Percentiles rank a stretch among this genome's conserved stretches.
phyloP scores from a whole-genome alignment of 768 basidiomycete genomes.

The Phlegmacium glaucopus region DNA sequence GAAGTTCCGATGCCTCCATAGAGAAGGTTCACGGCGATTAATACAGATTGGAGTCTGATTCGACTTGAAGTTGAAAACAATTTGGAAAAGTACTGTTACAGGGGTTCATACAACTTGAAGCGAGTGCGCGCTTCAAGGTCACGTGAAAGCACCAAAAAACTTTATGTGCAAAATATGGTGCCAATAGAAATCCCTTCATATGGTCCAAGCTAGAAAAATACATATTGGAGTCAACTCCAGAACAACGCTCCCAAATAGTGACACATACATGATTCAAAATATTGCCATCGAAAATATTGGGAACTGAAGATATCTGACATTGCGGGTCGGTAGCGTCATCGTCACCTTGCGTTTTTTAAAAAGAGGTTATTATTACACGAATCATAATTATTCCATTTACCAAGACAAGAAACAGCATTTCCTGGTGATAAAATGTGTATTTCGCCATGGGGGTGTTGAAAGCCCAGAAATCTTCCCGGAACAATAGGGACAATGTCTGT shows the following conservation, averaged over 20 bases:
- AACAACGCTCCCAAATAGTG: neutral
- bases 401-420: slow-evolving; percentile 34
- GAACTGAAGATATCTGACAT: slow-evolving; percentile 54
- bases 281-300: slow-evolving; percentile 47
- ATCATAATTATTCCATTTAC: slow-evolving; percentile 13
- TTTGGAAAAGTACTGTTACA: neutral
- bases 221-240: neutral
- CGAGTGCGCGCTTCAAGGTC: neutral
- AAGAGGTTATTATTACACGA: neutral
- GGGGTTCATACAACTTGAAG: neutral
- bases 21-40: too few species aligned
- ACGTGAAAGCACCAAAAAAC: neutral
- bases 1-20: too few species aligned
- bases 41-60: too few species aligned
- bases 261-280: slow-evolving; percentile 47
- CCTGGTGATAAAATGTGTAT: slow-evolving; percentile 45
- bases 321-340: slow-evolving; percentile 52
- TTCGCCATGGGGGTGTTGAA: slow-evolving; percentile 50
- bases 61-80: neutral
- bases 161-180: slow-evolving; percentile 34
- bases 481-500: slow-evolving; percentile 53
- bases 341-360: slow-evolving; percentile 37
- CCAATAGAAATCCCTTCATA: slow-evolving; percentile 55
- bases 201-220: slow-evolving; percentile 37
- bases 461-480: slow-evolving; percentile 49